A percentile compares a stretch with the other conserved stretches of the same genome.
Conservation (phyloP, 768 basidiomycete species). For the Lactifluus hygrophoroides region DNA sequence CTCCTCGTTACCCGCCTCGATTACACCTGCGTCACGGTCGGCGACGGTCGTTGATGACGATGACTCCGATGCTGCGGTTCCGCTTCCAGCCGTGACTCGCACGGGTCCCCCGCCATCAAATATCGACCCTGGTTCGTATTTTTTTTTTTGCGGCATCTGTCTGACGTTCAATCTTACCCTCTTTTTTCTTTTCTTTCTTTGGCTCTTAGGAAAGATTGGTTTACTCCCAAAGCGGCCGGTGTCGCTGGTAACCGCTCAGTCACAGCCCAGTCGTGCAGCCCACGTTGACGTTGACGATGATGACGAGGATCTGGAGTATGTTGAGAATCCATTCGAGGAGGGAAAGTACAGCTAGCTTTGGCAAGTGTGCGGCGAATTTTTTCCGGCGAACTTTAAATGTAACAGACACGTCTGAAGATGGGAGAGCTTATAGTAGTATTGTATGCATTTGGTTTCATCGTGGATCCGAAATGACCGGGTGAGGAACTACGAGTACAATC, state of each 20-base stretch:
- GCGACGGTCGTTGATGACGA: background rate
- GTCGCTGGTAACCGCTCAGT: slow-evolving; percentile 16
- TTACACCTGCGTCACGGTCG: background rate
- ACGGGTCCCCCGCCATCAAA: slow-evolving; percentile 7
- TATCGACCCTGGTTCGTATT: slow-evolving; percentile 17
- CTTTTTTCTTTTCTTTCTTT: too few relatives aligned
- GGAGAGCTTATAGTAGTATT: background rate
- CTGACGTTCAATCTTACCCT: background rate
- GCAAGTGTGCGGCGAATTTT: background rate
- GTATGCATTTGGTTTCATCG: background rate
- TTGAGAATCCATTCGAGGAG: slow-evolving; percentile 24
- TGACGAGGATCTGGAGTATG: slow-evolving; percentile 22
- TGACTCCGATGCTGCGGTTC: background rate
- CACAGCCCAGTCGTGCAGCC: background rate
- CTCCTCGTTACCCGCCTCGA: background rate
- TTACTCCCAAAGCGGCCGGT: slow-evolving; percentile 26
- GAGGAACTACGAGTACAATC: background rate
- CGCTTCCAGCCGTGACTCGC: slow-evolving; percentile 1
- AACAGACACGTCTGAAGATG: background rate
- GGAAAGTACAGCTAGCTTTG: slow-evolving; percentile 8
- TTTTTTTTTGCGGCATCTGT: background rate
- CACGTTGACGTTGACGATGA: slow-evolving; percentile 12
- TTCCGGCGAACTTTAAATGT: background rate
- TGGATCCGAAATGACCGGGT: background rate
- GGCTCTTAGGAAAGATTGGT: slow-evolving; percentile 20